Percentiles rank a stretch among this genome's conserved stretches.
Evolutionary conservation across 2,329 filamentous ascomycete species (phyloP).

Genomic region (Pseudogymnoascus sp.): DNA sequence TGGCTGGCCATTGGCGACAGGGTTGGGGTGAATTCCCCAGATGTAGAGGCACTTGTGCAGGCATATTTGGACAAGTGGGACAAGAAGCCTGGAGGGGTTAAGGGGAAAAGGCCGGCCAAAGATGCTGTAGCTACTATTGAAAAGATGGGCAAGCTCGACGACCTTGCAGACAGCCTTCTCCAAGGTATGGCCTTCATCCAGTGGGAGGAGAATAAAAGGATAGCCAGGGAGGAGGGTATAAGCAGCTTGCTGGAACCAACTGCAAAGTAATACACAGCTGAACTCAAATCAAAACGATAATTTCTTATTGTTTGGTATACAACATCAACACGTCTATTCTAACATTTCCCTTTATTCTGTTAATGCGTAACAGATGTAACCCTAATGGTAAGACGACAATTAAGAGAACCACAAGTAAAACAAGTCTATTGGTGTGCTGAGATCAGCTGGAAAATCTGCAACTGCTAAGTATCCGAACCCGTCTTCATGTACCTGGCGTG

Average conservation of each 20-base stretch:
- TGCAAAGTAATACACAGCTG: neutral
- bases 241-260: neutral
- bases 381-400: neutral
- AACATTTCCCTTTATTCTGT: constrained; percentile 3
- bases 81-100: constrained; percentile 21
- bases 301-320: constrained; percentile 8
- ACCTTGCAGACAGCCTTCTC: constrained; percentile 71
- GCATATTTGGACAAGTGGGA: constrained; percentile 31
- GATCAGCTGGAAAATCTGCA: neutral
- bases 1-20: constrained; percentile 39
- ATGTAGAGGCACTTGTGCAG: constrained; percentile 31
- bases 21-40: constrained; percentile 27
- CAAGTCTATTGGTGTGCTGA: constrained; percentile 1
- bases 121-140: constrained; percentile 23
- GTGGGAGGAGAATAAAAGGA: constrained; percentile 58
- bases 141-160: constrained; percentile 60
- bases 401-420: constrained; percentile 2
- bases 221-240: constrained; percentile 21
- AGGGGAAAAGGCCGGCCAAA: constrained; percentile 22
- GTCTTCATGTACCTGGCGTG: neutral
- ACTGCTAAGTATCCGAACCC: neutral
- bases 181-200: constrained; percentile 71
- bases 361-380: neutral
- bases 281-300: neutral
- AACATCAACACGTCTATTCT: constrained; percentile 2